Conservation (phyloP, 495 filamentous ascomycete species). For the Lasiosphaeria hispida region DNA sequence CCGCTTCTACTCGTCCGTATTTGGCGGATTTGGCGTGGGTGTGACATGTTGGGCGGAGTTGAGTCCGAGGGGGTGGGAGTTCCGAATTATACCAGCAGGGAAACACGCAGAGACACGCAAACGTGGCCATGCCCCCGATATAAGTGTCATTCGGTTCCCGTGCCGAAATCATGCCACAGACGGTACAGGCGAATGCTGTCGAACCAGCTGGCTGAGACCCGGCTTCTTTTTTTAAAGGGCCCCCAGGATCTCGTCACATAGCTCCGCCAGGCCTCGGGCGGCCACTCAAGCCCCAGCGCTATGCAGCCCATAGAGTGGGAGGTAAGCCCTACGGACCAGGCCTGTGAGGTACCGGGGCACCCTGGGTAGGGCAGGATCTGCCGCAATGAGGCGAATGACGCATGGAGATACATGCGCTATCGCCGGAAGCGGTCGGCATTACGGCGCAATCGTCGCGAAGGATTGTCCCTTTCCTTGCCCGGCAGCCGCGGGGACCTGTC, state of each 20-base stretch:
- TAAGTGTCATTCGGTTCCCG: no score
- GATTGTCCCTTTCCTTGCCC: no score
- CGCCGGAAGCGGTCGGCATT: no score
- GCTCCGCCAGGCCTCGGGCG: background rate
- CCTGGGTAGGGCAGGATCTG: background rate
- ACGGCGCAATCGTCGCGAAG: no score
- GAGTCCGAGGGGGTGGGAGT: conserved; percentile 2
- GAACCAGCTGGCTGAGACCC: background rate
- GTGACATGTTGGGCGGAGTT: background rate
- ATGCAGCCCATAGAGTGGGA: background rate
- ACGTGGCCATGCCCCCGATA: no score
- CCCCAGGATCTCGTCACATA: background rate
- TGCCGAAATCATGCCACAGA: no score
- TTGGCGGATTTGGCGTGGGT: background rate
- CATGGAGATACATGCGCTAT: no score
- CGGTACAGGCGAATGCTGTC: background rate
- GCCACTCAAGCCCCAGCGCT: conserved; percentile 5
- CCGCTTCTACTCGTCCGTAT: background rate
- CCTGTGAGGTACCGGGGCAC: conserved; percentile 6
- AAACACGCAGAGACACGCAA: background rate
- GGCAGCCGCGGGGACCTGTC: no score
- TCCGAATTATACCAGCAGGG: conserved; percentile 1
- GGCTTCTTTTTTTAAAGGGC: conserved; percentile 5
- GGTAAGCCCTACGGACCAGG: conserved; percentile 13
- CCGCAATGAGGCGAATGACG: no score